Evolutionary conservation across 2,329 filamentous ascomycete genomes (phyloP).

Genomic region (Exophiala lecanii-corni): DNA sequence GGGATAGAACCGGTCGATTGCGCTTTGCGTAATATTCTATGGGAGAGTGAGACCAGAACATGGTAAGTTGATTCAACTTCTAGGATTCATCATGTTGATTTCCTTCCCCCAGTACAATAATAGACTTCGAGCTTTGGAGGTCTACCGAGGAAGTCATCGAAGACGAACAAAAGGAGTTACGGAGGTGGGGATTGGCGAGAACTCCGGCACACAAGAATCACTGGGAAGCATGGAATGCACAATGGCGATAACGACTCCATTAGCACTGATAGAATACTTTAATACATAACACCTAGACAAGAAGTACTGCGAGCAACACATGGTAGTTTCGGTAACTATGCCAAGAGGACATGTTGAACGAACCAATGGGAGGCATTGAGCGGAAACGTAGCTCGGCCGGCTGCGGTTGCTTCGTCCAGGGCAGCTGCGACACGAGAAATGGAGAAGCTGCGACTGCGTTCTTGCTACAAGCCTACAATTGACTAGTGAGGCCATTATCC

Average conservation of each 20-base stretch:
- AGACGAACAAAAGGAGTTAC: constrained; percentile 24
- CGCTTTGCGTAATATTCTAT: constrained; percentile 24
- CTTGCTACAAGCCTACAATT: too few relatives aligned
- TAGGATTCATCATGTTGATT: background rate
- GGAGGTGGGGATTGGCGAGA: constrained; percentile 22
- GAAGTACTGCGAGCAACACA: too few relatives aligned
- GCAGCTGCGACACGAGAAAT: background rate
- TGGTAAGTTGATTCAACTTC: constrained; percentile 11
- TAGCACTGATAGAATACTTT: background rate
- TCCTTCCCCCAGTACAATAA: constrained; percentile 20
- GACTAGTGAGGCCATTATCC: too few relatives aligned
- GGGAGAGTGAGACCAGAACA: constrained; percentile 19
- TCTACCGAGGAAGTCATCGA: constrained; percentile 7
- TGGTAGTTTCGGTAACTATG: too few relatives aligned
- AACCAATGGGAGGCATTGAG: too few relatives aligned
- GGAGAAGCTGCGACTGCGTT: background rate
- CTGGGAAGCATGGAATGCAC: constrained; percentile 21
- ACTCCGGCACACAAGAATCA: constrained; percentile 19
- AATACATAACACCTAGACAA: too few relatives aligned
- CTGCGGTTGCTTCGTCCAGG: background rate
- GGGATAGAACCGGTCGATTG: constrained; percentile 25
- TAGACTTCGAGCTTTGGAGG: constrained; percentile 26
- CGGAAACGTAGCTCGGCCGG: background rate
- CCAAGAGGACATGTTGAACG: too few relatives aligned
- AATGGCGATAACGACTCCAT: constrained; percentile 5